These are phyloP conservation scores for Pythium sukuiense DNA, from an alignment of 352 stramenopile genomes.

Conservation along the genomic window DNA sequence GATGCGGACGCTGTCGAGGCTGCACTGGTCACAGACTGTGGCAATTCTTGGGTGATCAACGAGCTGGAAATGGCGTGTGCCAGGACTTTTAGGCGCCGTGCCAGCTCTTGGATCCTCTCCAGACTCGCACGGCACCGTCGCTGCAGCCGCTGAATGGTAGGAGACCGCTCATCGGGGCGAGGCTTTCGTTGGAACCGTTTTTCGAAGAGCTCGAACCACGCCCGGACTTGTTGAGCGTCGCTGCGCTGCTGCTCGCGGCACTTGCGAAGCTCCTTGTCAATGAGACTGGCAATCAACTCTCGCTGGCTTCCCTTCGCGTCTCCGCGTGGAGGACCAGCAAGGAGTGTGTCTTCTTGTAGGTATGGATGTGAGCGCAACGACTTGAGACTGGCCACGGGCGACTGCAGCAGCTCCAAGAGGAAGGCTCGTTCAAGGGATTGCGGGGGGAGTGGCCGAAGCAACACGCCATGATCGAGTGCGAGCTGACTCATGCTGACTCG, in stretches of 20 bases:
- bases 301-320: conserved; percentile 19
- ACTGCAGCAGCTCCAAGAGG: conserved; percentile 33
- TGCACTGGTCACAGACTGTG: neutral
- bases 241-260: conserved; percentile 38
- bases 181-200: conserved; percentile 53
- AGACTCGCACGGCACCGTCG: conserved; percentile 34
- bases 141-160: conserved; percentile 39
- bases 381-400: conserved; percentile 13
- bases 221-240: conserved; percentile 43
- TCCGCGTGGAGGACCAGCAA: neutral
- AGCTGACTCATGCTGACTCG: conserved; percentile 37
- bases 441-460: conserved; percentile 30
- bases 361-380: conserved; percentile 24
- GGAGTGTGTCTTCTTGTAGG: conserved; percentile 17
- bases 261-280: conserved; percentile 42
- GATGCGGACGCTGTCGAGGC: neutral
- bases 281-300: conserved; percentile 35
- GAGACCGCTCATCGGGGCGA: conserved; percentile 32
- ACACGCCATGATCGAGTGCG: conserved; percentile 22
- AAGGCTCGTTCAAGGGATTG: conserved; percentile 35
- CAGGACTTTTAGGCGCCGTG: conserved; percentile 24
- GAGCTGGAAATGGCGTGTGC: conserved; percentile 14
- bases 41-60: conserved; percentile 4
- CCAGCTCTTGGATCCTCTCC: conserved; percentile 44
- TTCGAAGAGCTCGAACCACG: conserved; percentile 58